Percentiles rank a stretch among this genome's conserved stretches.
phyloP scores from a whole-genome alignment of 2,329 filamentous ascomycete species.

The Fusarium stilboides region DNA sequence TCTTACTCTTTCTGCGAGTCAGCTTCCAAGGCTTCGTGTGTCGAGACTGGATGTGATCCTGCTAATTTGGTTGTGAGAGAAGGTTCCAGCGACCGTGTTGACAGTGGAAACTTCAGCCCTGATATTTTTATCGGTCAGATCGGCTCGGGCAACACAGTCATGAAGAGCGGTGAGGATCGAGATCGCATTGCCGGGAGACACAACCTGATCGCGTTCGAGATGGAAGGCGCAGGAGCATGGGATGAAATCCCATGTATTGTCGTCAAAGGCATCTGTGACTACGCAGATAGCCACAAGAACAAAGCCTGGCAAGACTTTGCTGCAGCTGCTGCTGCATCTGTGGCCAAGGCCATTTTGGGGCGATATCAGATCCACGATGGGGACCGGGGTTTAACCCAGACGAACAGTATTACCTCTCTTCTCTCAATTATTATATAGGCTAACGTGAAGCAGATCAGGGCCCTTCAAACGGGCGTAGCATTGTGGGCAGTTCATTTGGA shows the following conservation, averaged over 20 bases:
- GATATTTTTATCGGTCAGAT: conserved; percentile 30
- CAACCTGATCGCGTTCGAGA: conserved; percentile 48
- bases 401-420: background rate
- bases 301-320: conserved; percentile 15
- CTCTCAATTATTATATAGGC: background rate
- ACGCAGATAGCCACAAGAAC: conserved; percentile 18
- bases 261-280: conserved; percentile 47
- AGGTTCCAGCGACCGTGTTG: rapidly evolving
- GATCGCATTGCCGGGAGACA: conserved; percentile 50
- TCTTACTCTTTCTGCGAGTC: background rate
- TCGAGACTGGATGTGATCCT: background rate
- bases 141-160: conserved; percentile 56
- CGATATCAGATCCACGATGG: background rate
- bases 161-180: conserved; percentile 55
- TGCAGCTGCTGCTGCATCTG: conserved; percentile 10
- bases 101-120: background rate
- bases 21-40: background rate
- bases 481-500: background rate
- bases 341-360: background rate
- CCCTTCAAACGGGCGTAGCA: background rate
- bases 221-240: conserved; percentile 54
- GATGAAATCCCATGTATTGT: conserved; percentile 55
- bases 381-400: too few species aligned
- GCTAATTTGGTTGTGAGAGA: background rate
- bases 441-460: background rate